A percentile compares a stretch with the other conserved stretches of the same genome.
phyloP scores from a whole-genome alignment of 2,329 filamentous ascomycete genomes.

The Aspergillus brasiliensis region DNA sequence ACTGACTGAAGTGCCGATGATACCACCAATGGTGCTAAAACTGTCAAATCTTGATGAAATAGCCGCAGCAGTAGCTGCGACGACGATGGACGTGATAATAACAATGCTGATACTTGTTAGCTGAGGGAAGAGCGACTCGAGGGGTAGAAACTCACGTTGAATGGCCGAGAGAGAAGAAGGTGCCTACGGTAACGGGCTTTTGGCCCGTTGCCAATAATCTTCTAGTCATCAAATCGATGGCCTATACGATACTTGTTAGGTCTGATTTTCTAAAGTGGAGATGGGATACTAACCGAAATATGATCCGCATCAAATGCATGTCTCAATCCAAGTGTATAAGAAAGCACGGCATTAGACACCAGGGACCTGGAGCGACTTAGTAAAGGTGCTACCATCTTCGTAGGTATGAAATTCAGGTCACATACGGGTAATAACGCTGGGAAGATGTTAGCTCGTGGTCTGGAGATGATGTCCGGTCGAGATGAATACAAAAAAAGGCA shows the following conservation, averaged over 20 bases:
- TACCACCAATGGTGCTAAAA: conserved; percentile 79
- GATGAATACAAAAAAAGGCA: neutral
- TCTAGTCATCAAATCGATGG: conserved; percentile 93
- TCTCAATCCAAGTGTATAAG: conserved; percentile 85
- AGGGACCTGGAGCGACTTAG: conserved; percentile 52
- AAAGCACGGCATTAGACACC: conserved; percentile 77
- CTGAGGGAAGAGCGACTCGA: neutral
- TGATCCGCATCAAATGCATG: conserved; percentile 99
- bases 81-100: conserved; percentile 83
- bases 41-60: conserved; percentile 77
- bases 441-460: conserved; percentile 14
- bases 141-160: conserved; percentile 60
- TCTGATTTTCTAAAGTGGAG: neutral
- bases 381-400: neutral
- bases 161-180: conserved; percentile 91
- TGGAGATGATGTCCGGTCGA: neutral
- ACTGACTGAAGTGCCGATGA: conserved; percentile 85
- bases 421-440: conserved; percentile 43
- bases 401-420: conserved; percentile 4
- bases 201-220: conserved; percentile 83
- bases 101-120: conserved; percentile 62
- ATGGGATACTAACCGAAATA: conserved; percentile 56
- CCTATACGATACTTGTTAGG: conserved; percentile 41
- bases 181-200: conserved; percentile 86
- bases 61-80: conserved; percentile 85